Percentiles rank a stretch among this genome's conserved stretches.
phyloP scores from a whole-genome alignment of 208 protist genomes.

The Leishmania arabica region DNA sequence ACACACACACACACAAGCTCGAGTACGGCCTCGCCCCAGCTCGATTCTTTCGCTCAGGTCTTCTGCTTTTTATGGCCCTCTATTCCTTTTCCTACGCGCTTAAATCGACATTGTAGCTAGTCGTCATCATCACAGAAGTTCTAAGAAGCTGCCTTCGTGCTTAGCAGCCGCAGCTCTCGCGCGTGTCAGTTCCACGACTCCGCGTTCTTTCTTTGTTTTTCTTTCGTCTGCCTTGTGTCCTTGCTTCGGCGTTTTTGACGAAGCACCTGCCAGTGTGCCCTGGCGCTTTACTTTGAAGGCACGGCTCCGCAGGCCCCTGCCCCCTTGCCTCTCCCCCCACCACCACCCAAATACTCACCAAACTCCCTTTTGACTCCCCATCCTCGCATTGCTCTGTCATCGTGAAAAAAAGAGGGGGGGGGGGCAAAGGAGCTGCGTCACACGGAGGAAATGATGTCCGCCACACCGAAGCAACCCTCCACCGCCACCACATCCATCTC shows the following conservation, averaged over 20 bases:
- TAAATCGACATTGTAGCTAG: neutral
- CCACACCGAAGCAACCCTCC: constrained; percentile 2
- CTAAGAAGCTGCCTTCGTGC: neutral
- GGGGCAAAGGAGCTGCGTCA: neutral
- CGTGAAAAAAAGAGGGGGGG: no score
- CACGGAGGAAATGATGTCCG: neutral
- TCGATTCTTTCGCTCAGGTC: neutral
- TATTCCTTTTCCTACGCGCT: neutral
- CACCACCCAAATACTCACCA: neutral
- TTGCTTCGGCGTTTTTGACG: neutral
- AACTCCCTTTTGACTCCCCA: neutral
- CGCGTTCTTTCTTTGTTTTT: neutral
- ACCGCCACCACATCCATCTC: constrained; percentile 31
- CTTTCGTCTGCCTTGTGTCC: neutral
- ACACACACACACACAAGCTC: no score
- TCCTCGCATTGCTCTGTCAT: neutral
- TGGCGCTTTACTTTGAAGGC: neutral
- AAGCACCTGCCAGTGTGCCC: neutral
- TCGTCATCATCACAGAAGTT: neutral
- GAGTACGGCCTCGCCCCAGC: neutral
- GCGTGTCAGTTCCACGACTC: neutral
- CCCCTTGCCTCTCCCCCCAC: neutral
- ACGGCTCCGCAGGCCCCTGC: neutral
- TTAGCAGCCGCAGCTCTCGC: neutral
- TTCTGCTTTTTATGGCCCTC: neutral